Conservation (phyloP, 495 filamentous ascomycete species). For the Penicillium silybi region DNA sequence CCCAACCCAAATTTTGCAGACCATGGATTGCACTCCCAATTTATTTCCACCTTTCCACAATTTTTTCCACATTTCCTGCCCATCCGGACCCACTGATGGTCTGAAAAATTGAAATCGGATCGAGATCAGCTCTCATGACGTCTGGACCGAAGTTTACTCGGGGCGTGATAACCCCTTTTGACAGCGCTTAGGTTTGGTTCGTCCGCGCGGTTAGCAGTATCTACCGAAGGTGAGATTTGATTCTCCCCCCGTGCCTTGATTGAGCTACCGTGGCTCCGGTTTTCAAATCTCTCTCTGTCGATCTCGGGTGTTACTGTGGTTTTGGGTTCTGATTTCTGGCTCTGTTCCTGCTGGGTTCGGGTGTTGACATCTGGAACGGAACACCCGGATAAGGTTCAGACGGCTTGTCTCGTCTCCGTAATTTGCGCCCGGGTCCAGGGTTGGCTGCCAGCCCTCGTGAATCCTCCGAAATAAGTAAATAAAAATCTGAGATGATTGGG, state of each 20-base stretch:
- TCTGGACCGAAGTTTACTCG: slow-evolving; percentile 2
- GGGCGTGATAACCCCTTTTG: slow-evolving; percentile 13
- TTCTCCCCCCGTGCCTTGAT: background rate
- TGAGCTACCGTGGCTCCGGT: background rate
- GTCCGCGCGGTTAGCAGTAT: slow-evolving; percentile 13
- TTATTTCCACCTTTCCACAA: too few relatives aligned
- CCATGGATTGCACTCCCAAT: slow-evolving; percentile 14
- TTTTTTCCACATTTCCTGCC: slow-evolving; percentile 9
- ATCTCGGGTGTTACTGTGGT: too few relatives aligned
- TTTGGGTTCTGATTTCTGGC: too few relatives aligned
- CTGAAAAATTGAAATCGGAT: background rate
- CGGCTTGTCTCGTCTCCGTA: background rate
- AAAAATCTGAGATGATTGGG: slow-evolving; percentile 5
- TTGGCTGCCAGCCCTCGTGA: slow-evolving; percentile 16
- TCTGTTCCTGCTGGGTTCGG: too few relatives aligned
- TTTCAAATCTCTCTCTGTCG: too few relatives aligned
- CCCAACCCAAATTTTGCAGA: slow-evolving; percentile 3
- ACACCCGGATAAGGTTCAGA: background rate
- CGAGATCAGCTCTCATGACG: slow-evolving; percentile 12
- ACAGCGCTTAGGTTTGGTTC: slow-evolving; percentile 18
- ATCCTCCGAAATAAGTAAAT: slow-evolving; percentile 4
- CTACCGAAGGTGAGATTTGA: background rate
- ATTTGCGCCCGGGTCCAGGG: background rate
- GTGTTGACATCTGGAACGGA: background rate
- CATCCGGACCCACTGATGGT: slow-evolving; percentile 1